Evolutionary conservation across 164 flowering plant species (phyloP).

Genomic region (Vitis riparia): DNA sequence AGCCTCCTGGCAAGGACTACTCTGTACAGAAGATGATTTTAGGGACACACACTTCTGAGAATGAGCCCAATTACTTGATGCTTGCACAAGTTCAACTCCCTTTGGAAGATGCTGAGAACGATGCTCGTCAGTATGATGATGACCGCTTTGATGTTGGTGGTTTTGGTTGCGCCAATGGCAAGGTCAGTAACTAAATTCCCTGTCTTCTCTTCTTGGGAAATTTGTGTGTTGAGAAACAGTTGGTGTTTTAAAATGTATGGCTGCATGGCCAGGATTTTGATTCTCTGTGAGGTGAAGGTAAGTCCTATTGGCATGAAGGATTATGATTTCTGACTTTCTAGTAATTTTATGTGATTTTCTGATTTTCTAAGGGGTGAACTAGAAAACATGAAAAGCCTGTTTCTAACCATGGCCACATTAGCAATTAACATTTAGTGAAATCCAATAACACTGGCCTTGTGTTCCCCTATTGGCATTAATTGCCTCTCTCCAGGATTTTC

Average conservation of each 20-base stretch:
- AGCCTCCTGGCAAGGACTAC: constrained; percentile 90
- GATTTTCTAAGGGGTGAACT: too few relatives aligned
- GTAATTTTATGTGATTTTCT: too few relatives aligned
- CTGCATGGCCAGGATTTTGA: too few relatives aligned
- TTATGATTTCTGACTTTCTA: too few relatives aligned
- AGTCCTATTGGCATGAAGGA: too few relatives aligned
- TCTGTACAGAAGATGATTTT: constrained; percentile 90
- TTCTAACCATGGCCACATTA: too few relatives aligned
- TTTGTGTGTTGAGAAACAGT: neutral
- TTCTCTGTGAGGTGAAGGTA: too few relatives aligned
- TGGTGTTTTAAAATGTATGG: neutral
- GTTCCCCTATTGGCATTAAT: too few relatives aligned
- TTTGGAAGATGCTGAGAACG: constrained; percentile 85
- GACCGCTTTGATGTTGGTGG: constrained; percentile 84
- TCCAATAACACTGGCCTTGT: too few relatives aligned
- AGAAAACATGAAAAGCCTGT: too few relatives aligned
- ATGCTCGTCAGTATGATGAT: constrained; percentile 79
- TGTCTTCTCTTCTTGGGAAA: neutral
- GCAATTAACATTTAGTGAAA: too few relatives aligned
- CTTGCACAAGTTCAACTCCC: constrained; percentile 96
- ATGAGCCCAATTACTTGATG: constrained; percentile 96
- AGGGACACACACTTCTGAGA: constrained; percentile 93
- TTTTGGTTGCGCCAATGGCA: constrained; percentile 82
- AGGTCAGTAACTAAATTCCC: constrained; percentile 38
- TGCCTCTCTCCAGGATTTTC: too few relatives aligned